Evolutionary conservation across 768 basidiomycete species (phyloP).

Genomic region (Phlebiopsis flavidoalba): DNA sequence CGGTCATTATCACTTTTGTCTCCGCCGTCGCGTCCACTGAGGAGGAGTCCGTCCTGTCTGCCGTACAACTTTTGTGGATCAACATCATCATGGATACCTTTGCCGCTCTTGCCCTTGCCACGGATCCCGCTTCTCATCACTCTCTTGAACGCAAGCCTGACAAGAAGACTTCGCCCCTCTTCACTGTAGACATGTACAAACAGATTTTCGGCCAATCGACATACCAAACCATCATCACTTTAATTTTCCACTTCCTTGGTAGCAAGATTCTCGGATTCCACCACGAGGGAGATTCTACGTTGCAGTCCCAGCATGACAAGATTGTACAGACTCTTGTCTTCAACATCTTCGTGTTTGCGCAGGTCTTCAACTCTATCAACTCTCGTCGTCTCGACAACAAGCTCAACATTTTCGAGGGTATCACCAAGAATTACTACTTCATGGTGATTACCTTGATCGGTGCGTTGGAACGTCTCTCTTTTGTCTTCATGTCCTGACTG

Average conservation of each 20-base stretch:
- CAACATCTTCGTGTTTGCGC: slow-evolving; percentile 97
- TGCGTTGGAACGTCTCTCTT: slow-evolving; percentile 29
- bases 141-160: slow-evolving; percentile 90
- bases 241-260: slow-evolving; percentile 89
- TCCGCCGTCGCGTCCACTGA: slow-evolving; percentile 75
- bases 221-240: slow-evolving; percentile 79
- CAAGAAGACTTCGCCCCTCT: slow-evolving; percentile 81
- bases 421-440: slow-evolving; percentile 79
- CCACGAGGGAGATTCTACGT: slow-evolving; percentile 23
- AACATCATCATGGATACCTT: slow-evolving; percentile 99
- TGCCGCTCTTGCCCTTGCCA: slow-evolving; percentile 94
- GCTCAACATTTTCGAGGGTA: slow-evolving; percentile 86
- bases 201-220: slow-evolving; percentile 87
- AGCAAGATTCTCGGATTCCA: slow-evolving; percentile 60
- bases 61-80: slow-evolving; percentile 97
- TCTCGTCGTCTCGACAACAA: slow-evolving; percentile 81
- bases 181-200: slow-evolving; percentile 94
- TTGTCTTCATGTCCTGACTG: not conserved
- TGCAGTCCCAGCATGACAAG: slow-evolving; percentile 32
- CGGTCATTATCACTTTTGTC: slow-evolving; percentile 90
- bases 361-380: slow-evolving; percentile 95
- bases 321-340: slow-evolving; percentile 86
- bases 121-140: slow-evolving; percentile 82
- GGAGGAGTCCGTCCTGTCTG: slow-evolving; percentile 85
- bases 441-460: slow-evolving; percentile 80